These are phyloP conservation scores for Podaxis mareebaensis DNA, from an alignment of 768 basidiomycete species.

Conservation along the genomic window DNA sequence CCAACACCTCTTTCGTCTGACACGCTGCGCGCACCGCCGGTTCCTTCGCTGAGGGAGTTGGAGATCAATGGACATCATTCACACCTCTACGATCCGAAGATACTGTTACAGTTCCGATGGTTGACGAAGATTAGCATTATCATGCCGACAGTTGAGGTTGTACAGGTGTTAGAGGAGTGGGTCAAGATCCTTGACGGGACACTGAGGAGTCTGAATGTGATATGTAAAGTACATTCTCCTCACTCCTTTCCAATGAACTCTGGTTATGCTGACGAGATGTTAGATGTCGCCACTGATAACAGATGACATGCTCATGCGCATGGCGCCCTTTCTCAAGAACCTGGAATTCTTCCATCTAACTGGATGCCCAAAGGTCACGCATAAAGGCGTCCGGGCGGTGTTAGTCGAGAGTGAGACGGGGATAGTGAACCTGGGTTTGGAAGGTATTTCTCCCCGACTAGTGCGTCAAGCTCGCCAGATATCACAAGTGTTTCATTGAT, in stretches of 20 bases:
- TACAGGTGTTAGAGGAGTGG: constrained; percentile 54
- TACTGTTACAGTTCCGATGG: constrained; percentile 50
- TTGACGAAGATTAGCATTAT: constrained; percentile 65
- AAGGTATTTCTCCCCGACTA: constrained; percentile 61
- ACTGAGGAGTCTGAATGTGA: constrained; percentile 59
- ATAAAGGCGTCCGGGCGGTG: constrained; percentile 55
- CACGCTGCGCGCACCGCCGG: constrained; percentile 14
- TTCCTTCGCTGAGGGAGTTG: constrained; percentile 48
- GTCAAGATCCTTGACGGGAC: constrained; percentile 40
- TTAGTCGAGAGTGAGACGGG: constrained; percentile 45
- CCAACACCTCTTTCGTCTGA: not conserved
- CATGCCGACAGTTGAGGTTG: constrained; percentile 66
- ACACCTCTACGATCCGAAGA: constrained; percentile 52
- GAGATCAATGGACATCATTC: constrained; percentile 72
- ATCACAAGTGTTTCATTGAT: not conserved
- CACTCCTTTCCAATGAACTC: not conserved
- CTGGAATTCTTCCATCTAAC: constrained; percentile 61
- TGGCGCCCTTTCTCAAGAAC: constrained; percentile 49
- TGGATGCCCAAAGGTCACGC: constrained; percentile 71
- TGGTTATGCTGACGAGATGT: not conserved
- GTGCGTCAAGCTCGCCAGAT: constrained; percentile 33
- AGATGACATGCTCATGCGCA: constrained; percentile 49
- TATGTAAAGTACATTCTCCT: constrained; percentile 59
- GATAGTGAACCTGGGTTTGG: constrained; percentile 56
- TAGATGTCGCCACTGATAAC: constrained; percentile 62